Evolutionary conservation across 1,284 basidiomycete genomes (phyloP), one percentile per base, ranked within the genome.

Genomic region (Termitomyces sp.): DNA sequence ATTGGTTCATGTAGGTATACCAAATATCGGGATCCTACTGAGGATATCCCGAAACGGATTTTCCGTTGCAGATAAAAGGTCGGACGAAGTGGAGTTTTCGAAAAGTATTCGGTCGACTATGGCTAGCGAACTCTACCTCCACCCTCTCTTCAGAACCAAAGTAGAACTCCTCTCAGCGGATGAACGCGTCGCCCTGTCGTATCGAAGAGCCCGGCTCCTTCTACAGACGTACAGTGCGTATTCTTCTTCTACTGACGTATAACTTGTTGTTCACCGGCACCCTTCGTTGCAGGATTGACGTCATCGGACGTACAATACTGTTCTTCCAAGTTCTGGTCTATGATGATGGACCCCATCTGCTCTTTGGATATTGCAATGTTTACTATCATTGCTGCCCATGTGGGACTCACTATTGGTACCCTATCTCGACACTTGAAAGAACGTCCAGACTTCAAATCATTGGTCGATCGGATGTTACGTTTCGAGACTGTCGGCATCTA

Each of bases 401-500:
- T 76, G 51, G 76, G 77, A n/a, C 65, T 81, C 30, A 65, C 76
- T 7, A 74, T 79, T 31, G 79, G 79, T 7, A 79, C 78, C 2
- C 68, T 81, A 19, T 74, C 76, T 33, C 72, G 76, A 24, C 76
- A 80, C 64, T 62, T 79, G 34, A 68, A 69, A 52, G 66, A 62
- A 36, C 73, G 79, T 15, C 78, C 78, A 9, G 79, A 81, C 59
- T 65, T 81, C 13, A 69, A 68, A 46, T 71, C 73, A 4, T 62
- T 81, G 1, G 69, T 80, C 5, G 68, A 79, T 47, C 66, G 72
- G 33, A 66, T 80, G 24, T 64, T 81, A 40, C 70, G 73, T 13
- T 77, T 81, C 40, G 76, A 81, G 31, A 75, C 73, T 13, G 74
- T 78, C 39, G 78, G 79, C 1, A 68, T 80, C 39, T 81, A 74